Conservation (phyloP, 805 yeast genomes). For the Saturnispora bothae region DNA sequence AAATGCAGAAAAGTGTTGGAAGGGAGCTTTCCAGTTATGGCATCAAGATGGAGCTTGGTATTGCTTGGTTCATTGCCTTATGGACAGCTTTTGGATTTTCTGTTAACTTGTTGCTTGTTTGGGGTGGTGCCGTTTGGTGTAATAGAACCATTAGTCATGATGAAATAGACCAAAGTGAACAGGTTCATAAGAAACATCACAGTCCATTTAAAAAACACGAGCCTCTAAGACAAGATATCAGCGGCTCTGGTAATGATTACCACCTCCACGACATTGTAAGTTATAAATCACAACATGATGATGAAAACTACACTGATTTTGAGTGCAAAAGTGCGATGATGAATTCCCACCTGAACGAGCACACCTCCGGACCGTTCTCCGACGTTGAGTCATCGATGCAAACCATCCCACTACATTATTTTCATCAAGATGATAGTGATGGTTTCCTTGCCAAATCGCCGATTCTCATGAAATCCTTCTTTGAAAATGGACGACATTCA, state of each 20-base stretch:
- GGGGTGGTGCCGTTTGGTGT: conserved; percentile 45
- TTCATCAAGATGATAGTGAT: not conserved
- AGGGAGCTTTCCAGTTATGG: conserved; percentile 37
- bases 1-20: conserved; percentile 22
- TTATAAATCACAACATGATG: too few relatives aligned
- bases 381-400: too few relatives aligned
- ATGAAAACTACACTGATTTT: too few relatives aligned
- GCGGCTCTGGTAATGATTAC: too few relatives aligned
- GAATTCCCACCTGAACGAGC: too few relatives aligned
- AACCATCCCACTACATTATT: not conserved
- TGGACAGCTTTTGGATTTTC: conserved; percentile 31
- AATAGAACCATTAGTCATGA: conserved; percentile 31
- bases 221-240: too few relatives aligned
- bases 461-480: conserved; percentile 3
- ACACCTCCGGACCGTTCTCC: too few relatives aligned
- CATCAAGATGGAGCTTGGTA: conserved; percentile 32
- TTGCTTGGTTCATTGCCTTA: conserved; percentile 27
- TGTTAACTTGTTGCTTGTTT: conserved; percentile 15
- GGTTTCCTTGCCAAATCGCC: conserved; percentile 2
- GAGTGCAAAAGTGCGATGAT: too few relatives aligned
- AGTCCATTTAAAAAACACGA: too few relatives aligned
- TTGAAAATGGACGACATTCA: not conserved
- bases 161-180: too few relatives aligned
- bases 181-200: too few relatives aligned
- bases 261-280: too few relatives aligned